phyloP scores from a whole-genome alignment of 1,139 yeast species.

The Hanseniaspora uvarum region DNA sequence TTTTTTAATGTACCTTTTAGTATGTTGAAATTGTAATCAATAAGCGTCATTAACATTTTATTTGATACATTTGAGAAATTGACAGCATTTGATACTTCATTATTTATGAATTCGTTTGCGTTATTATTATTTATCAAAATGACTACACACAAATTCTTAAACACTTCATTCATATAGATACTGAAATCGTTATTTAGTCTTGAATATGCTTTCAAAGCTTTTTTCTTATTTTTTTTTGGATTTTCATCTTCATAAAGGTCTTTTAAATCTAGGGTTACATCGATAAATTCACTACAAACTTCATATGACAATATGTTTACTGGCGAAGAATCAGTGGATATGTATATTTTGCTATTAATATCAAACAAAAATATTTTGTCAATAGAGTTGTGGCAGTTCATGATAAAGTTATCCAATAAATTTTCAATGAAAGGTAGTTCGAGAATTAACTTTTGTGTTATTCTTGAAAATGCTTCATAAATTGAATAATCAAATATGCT shows the following conservation, averaged over 20 bases:
- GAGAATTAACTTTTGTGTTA: slow-evolving; percentile 80
- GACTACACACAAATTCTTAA: slow-evolving; percentile 13
- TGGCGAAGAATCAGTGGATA: slow-evolving; percentile 92
- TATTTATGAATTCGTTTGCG: not conserved
- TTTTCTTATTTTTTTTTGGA: slow-evolving; percentile 20
- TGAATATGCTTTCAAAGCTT: slow-evolving; percentile 40
- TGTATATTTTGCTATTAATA: slow-evolving; percentile 84
- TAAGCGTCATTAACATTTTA: slow-evolving; percentile 12
- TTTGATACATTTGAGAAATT: not conserved
- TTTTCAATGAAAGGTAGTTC: slow-evolving; percentile 84
- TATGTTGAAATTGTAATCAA: slow-evolving; percentile 13
- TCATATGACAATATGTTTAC: slow-evolving; percentile 93
- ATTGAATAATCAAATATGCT: slow-evolving; percentile 92
- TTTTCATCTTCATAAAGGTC: slow-evolving; percentile 46
- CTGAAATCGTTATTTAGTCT: slow-evolving; percentile 72
- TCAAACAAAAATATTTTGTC: slow-evolving; percentile 91
- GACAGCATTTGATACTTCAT: not conserved
- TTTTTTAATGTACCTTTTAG: slow-evolving; percentile 8
- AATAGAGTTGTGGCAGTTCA: slow-evolving; percentile 43
- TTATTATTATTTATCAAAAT: slow-evolving; percentile 9
- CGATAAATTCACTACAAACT: slow-evolving; percentile 93
- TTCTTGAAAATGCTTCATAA: slow-evolving; percentile 88
- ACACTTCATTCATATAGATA: slow-evolving; percentile 58
- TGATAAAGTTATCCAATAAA: slow-evolving; percentile 77
- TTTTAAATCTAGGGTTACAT: slow-evolving; percentile 81